Percentiles rank a stretch among this genome's conserved stretches.
Conservation (phyloP, 768 basidiomycete species). For the Boletellus ananiceps region DNA sequence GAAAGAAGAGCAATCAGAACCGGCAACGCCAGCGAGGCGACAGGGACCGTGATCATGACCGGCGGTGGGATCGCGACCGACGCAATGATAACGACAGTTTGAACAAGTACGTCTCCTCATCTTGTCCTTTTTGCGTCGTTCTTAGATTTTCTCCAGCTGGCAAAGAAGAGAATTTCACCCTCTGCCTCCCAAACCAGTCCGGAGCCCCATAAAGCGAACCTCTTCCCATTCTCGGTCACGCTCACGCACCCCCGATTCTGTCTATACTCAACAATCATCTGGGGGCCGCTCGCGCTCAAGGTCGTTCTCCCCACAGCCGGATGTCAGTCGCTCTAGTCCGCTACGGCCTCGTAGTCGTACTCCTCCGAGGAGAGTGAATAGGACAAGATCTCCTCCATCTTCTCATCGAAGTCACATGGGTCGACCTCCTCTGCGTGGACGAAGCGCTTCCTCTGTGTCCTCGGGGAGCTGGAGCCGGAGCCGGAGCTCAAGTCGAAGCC, state of each 20-base stretch:
- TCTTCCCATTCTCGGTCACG: conserved; percentile 48
- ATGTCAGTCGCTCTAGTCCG: conserved; percentile 52
- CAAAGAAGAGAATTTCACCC: conserved; percentile 51
- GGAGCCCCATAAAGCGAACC: conserved; percentile 35
- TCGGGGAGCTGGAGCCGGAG: conserved; percentile 56
- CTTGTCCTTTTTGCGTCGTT: conserved; percentile 4
- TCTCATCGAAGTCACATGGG: conserved; percentile 39
- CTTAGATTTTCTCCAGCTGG: conserved; percentile 46
- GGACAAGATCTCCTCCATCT: conserved; percentile 39
- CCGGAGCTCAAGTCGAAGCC: conserved; percentile 48
- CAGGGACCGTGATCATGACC: conserved; percentile 25
- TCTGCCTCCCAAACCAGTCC: conserved; percentile 37
- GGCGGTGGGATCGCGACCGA: conserved; percentile 37
- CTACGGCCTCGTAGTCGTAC: conserved; percentile 42
- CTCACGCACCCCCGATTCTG: conserved; percentile 58
- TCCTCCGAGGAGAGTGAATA: conserved; percentile 41
- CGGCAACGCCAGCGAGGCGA: conserved; percentile 32
- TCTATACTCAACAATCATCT: conserved; percentile 59
- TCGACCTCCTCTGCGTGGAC: conserved; percentile 33
- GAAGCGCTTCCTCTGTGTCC: conserved; percentile 52
- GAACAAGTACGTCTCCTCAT: conserved; percentile 58
- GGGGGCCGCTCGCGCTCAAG: conserved; percentile 61
- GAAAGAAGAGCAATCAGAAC: conserved; percentile 33
- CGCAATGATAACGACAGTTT: conserved; percentile 58
- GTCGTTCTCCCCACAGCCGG: conserved; percentile 54